Evolutionary conservation across 768 basidiomycete genomes (phyloP).

Genomic region (Kwoniella sp.): DNA sequence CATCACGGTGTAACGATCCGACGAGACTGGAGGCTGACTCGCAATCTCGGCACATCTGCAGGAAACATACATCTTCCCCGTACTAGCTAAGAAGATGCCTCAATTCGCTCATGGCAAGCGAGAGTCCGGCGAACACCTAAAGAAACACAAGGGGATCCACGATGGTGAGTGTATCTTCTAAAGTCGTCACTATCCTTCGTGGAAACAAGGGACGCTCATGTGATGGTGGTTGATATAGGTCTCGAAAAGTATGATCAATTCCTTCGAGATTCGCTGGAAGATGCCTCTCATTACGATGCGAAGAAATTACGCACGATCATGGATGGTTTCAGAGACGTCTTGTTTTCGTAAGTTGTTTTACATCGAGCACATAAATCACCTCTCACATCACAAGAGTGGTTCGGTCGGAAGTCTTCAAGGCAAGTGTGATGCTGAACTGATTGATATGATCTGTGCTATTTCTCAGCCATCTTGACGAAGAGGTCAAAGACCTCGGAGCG

Average conservation of each 20-base stretch:
- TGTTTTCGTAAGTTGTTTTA: slow-evolving; percentile 44
- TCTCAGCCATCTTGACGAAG: slow-evolving; percentile 52
- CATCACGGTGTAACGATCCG: no score
- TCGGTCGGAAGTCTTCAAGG: no score
- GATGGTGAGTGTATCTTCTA: slow-evolving; percentile 54
- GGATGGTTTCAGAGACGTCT: slow-evolving; percentile 49
- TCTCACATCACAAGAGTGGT: no score
- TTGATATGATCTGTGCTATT: not conserved
- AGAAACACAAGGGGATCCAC: slow-evolving; percentile 54
- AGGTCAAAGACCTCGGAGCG: slow-evolving; percentile 52
- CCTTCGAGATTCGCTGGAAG: slow-evolving; percentile 32
- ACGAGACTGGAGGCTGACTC: not conserved
- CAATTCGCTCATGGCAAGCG: slow-evolving; percentile 53
- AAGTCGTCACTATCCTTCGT: no score
- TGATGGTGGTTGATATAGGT: slow-evolving; percentile 35
- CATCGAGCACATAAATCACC: no score
- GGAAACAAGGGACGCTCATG: no score
- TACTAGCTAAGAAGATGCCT: slow-evolving; percentile 55
- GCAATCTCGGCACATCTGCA: no score
- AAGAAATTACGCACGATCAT: slow-evolving; percentile 43
- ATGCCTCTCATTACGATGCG: slow-evolving; percentile 46
- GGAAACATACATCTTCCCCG: slow-evolving; percentile 56
- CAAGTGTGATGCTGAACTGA: no score
- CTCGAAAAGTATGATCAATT: slow-evolving; percentile 49
- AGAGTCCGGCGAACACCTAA: slow-evolving; percentile 54